Evolutionary conservation across 2,329 filamentous ascomycete species (phyloP).

Genomic region (Colletotrichum sansevieriae): DNA sequence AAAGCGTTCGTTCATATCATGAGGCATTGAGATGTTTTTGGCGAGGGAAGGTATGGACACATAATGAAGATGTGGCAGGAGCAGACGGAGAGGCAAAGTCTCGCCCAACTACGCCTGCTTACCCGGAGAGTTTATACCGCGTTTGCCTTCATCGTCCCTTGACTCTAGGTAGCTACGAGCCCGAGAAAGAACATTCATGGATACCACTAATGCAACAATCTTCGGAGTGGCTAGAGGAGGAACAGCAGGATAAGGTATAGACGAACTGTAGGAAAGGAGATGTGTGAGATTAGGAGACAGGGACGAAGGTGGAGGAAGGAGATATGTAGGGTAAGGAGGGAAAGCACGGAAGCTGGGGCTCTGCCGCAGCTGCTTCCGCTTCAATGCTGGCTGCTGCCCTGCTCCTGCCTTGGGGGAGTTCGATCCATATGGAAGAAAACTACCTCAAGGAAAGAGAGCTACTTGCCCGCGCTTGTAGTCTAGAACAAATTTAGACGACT

Average conservation of each 20-base stretch:
- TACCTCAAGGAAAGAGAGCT: neutral
- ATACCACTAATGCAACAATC: too few species aligned
- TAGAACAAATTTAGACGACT: too few species aligned
- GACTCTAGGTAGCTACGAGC: too few species aligned
- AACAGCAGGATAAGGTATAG: too few species aligned
- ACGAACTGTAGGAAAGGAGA: neutral
- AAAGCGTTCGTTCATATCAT: neutral
- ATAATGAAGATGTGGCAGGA: neutral
- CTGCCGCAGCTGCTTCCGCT: slow-evolving; percentile 20
- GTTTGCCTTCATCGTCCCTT: too few species aligned
- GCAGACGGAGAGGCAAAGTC: neutral
- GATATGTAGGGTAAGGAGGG: slow-evolving; percentile 2
- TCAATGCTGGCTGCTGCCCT: slow-evolving; percentile 2
- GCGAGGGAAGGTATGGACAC: neutral
- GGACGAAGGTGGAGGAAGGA: neutral
- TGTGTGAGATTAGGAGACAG: neutral
- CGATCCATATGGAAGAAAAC: neutral
- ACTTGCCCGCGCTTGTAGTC: neutral
- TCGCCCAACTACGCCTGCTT: too few species aligned
- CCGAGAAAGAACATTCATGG: too few species aligned
- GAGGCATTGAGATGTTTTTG: neutral
- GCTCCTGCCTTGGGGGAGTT: neutral
- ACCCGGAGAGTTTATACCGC: too few species aligned
- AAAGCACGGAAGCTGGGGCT: slow-evolving; percentile 27
- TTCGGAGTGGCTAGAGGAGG: too few species aligned